Evolutionary conservation across 139 green algal species (phyloP), one percentile per base, ranked within the genome.

Genomic region (Nannochloris sp.): DNA sequence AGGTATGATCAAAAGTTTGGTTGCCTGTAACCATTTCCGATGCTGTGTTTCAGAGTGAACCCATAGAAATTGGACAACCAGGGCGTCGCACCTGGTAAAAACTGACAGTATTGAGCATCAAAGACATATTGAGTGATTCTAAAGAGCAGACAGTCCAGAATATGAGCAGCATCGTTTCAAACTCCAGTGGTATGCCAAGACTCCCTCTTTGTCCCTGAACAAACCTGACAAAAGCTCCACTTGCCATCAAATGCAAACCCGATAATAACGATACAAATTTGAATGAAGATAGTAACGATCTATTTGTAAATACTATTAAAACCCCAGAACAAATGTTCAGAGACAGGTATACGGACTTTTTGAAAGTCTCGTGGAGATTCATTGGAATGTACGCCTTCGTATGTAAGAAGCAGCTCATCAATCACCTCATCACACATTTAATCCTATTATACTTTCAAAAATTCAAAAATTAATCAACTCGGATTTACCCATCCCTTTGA

Each of bases 71-170:
- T 49, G 43, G 45, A 50, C 45, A 50, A 50, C 4, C 45, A 50
- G 6, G 5, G 4, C 45, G 45, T 50, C 45, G 5, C 5, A 58
- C 20, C 20, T 58, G 49, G 20, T 58, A 58, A 29, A 58, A 58
- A 33, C n/a, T 33, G 5, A 58, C 49, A 30, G 49, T 58, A 30
- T 58, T 58, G 6, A 58, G 9, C 49, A 58, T 58, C 3, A 58
- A 6, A 58, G 49, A 58, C 5, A 31, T 8, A 20, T 58, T 58
- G 3, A 58, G 49, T 16, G 49, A 33, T 30, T 33, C n/a, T 9
- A 58, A 33, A 58, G 49, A 58, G 5, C n/a, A 17, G 3, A 33
- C 49, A 29, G 49, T 30, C n/a, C n/a, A 33, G 5, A 58, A 4
- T 58, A 30, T 58, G 49, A 58, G 20, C 20, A 58, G 4, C 6